phyloP scores from a whole-genome alignment of 2,329 filamentous ascomycete species.

The Sclerotinia spermophila region DNA sequence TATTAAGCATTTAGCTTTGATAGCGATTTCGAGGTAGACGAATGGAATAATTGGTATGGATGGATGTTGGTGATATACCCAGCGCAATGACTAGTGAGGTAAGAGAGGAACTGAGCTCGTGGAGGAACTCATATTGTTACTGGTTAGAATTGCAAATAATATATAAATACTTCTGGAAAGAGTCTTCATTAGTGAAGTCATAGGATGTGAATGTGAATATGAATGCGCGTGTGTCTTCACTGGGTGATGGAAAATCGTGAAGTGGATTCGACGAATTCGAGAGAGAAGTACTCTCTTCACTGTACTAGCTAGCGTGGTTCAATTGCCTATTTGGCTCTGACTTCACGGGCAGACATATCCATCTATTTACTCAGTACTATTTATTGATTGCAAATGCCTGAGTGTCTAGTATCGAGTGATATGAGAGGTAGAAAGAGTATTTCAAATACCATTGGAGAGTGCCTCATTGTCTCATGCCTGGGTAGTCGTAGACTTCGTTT shows the following conservation, averaged over 20 bases:
- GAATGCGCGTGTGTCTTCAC: no score
- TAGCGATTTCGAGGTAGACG: not conserved
- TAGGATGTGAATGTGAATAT: not conserved
- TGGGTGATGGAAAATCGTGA: not conserved
- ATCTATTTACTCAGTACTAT: not conserved
- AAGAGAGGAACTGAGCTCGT: not conserved
- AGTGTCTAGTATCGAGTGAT: not conserved
- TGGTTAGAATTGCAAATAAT: not conserved
- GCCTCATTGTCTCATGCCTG: not conserved
- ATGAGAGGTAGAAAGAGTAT: not conserved
- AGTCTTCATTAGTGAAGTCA: not conserved
- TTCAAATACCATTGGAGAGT: not conserved
- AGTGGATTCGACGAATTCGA: not conserved
- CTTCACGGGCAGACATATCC: not conserved
- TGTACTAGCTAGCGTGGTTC: not conserved
- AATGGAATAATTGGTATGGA: not conserved
- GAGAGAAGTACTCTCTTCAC: not conserved
- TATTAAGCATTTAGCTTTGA: constrained; percentile 4
- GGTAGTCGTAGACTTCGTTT: not conserved
- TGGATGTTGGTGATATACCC: constrained; percentile 6
- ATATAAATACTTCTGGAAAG: not conserved
- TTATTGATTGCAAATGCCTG: not conserved
- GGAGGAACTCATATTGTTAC: not conserved
- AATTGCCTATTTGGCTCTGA: not conserved
- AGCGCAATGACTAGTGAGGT: not conserved